These are phyloP conservation scores for Juglanconis juglandina DNA, from an alignment of 2,329 filamentous ascomycete species.

Conservation along the genomic window DNA sequence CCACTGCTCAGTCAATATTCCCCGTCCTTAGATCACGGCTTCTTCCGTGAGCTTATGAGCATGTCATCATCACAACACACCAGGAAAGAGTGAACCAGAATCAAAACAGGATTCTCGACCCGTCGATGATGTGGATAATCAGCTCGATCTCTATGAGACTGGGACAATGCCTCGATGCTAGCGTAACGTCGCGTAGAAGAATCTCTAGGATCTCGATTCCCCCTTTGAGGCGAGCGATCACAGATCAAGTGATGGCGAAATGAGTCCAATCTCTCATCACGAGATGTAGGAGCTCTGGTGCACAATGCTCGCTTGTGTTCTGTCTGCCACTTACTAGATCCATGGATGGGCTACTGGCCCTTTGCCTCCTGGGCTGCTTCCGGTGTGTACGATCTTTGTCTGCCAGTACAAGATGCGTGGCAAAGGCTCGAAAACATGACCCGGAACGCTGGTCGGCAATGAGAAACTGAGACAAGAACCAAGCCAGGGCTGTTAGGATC, in stretches of 20 bases:
- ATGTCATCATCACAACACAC: too few relatives aligned
- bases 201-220: not conserved
- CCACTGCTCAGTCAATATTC: too few relatives aligned
- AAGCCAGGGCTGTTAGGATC: conserved; percentile 19
- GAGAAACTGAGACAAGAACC: conserved; percentile 13
- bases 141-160: too few relatives aligned
- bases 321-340: not conserved
- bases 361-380: not conserved
- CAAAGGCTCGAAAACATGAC: not conserved
- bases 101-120: too few relatives aligned
- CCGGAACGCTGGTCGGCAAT: conserved; percentile 1
- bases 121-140: too few relatives aligned
- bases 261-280: not conserved
- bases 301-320: not conserved
- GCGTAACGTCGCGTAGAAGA: too few relatives aligned
- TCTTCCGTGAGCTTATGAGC: too few relatives aligned
- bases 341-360: not conserved
- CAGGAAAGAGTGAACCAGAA: too few relatives aligned
- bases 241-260: not conserved
- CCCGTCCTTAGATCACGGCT: too few relatives aligned
- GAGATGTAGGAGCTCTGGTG: not conserved
- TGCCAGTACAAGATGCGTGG: not conserved
- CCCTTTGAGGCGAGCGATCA: not conserved
- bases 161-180: too few relatives aligned
- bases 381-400: not conserved